Conservation (phyloP, 169 alveolate genomes). For the Plasmodium yoelii region DNA sequence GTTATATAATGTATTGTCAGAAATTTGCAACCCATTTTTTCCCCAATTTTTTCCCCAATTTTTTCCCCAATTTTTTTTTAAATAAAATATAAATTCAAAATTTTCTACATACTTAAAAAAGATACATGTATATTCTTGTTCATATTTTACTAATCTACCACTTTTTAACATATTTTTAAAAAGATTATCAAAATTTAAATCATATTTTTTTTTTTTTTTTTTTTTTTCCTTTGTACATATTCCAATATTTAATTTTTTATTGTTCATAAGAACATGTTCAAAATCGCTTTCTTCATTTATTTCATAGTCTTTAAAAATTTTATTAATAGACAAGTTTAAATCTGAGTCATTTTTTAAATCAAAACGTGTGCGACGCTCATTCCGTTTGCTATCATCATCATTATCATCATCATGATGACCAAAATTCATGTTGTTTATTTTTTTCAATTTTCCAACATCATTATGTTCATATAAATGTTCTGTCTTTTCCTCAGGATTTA, state of each 20-base stretch:
- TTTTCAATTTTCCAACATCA: not conserved
- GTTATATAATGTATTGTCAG: slow-evolving; percentile 9
- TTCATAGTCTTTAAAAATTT: slow-evolving; percentile 12
- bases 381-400: not conserved
- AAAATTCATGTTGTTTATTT: not conserved
- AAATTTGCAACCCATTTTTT: not conserved
- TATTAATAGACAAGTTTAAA: not conserved
- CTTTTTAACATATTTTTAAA: not conserved
- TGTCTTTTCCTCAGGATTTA: not conserved
- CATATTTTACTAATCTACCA: not conserved
- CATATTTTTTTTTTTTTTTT: not conserved
- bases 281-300: slow-evolving; percentile 34
- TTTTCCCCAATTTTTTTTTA: not conserved
- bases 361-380: not conserved
- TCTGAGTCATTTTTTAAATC: not conserved
- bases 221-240: slow-evolving; percentile 35
- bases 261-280: slow-evolving; percentile 22
- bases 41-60: not conserved
- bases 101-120: slow-evolving; percentile 23
- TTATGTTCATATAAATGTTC: not conserved
- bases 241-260: slow-evolving; percentile 41
- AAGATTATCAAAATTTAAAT: not conserved
- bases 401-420: too few relatives aligned
- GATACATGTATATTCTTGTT: slow-evolving; percentile 16
- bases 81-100: slow-evolving; percentile 21